These are phyloP conservation scores for Porodaedalea pini DNA, from an alignment of 1,284 basidiomycete genomes.

Conservation along the genomic window DNA sequence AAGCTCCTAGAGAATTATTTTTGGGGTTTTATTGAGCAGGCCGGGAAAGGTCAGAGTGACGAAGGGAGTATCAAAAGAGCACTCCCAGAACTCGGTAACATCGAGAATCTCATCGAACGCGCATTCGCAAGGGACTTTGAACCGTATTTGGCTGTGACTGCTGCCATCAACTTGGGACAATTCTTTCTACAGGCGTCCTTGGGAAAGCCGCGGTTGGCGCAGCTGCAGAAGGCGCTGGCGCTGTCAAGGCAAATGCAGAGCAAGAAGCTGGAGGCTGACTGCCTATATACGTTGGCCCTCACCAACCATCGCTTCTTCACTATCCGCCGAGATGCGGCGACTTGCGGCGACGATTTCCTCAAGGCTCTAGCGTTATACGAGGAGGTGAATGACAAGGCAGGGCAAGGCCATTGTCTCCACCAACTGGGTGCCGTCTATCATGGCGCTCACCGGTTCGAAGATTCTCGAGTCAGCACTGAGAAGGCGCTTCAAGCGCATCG, in stretches of 20 bases:
- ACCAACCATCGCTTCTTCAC: neutral
- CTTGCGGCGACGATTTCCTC: neutral
- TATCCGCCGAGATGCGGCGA: neutral
- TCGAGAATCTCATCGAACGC: constrained; percentile 11
- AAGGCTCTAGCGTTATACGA: neutral
- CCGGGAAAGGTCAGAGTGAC: neutral
- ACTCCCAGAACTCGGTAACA: constrained; percentile 3
- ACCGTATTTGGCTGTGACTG: neutral
- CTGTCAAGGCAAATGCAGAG: neutral
- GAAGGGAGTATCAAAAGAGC: neutral
- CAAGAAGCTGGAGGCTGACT: constrained; percentile 8
- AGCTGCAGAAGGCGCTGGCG: neutral
- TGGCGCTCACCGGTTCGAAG: neutral
- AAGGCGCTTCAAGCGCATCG: neutral
- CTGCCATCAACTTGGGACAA: neutral
- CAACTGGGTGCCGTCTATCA: neutral
- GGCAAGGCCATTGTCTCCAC: constrained; percentile 3
- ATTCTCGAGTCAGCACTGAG: neutral
- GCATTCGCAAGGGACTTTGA: neutral
- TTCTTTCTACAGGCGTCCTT: constrained; percentile 1
- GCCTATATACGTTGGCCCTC: neutral
- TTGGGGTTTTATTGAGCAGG: neutral
- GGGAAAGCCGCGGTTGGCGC: neutral
- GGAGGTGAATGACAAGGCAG: neutral
- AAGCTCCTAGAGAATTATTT: constrained; percentile 2